Conservation (phyloP, 2,329 filamentous ascomycete genomes). For the Myriosclerotinia scirpicola region DNA sequence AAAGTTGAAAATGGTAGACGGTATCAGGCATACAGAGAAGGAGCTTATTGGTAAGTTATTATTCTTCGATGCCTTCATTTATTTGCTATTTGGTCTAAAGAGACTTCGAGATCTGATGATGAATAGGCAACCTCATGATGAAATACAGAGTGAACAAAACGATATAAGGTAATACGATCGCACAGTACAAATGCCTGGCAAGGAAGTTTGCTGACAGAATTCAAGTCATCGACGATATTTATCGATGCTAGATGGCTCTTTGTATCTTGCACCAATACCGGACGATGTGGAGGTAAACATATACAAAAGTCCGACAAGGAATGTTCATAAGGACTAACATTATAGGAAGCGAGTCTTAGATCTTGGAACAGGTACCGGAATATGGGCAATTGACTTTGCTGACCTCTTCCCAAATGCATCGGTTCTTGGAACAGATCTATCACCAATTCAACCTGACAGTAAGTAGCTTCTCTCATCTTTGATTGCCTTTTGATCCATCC, state of each 20-base stretch:
- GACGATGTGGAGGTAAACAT: constrained; percentile 32
- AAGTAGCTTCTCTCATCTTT: background rate
- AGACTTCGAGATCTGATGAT: background rate
- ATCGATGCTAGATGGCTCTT: constrained; percentile 32
- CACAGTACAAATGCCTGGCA: background rate
- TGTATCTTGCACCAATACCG: constrained; percentile 39
- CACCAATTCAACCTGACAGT: constrained; percentile 43
- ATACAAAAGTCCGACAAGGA: background rate
- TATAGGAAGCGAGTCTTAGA: constrained; percentile 15
- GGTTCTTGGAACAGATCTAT: constrained; percentile 41
- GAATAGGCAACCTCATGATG: constrained; percentile 38
- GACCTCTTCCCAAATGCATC: constrained; percentile 39
- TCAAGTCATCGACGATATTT: constrained; percentile 40
- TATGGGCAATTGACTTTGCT: constrained; percentile 46
- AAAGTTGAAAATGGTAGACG: constrained; percentile 49
- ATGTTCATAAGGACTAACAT: background rate
- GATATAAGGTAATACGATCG: constrained; percentile 30
- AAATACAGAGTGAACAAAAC: constrained; percentile 37
- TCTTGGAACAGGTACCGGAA: constrained; percentile 46
- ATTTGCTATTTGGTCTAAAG: background rate
- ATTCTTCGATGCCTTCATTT: background rate
- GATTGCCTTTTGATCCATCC: no score
- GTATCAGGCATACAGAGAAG: constrained; percentile 50
- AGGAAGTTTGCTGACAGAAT: constrained; percentile 3
- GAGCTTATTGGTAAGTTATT: constrained; percentile 39